Percentiles rank a stretch among this genome's conserved stretches.
These are phyloP conservation scores for Monosporascus sp. DNA, from an alignment of 2,329 filamentous ascomycete genomes.

Conservation along the genomic window DNA sequence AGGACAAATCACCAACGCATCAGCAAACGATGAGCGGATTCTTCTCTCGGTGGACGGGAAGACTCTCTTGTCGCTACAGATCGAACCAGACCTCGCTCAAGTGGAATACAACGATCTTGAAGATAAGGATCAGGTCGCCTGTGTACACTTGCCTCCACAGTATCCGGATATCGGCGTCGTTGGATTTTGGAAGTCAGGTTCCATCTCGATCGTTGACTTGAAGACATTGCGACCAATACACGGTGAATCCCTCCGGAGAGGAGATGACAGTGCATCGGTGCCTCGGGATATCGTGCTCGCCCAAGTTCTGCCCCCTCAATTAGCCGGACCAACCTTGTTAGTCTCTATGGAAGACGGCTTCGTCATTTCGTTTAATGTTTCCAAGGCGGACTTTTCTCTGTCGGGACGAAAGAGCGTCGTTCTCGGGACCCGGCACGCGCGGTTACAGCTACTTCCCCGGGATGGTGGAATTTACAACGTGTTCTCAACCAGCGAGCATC, in stretches of 20 bases:
- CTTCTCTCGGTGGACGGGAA: slow-evolving; percentile 73
- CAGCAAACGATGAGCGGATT: slow-evolving; percentile 64
- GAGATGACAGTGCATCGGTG: slow-evolving; percentile 66
- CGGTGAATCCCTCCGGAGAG: slow-evolving; percentile 55
- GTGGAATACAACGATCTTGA: slow-evolving; percentile 56
- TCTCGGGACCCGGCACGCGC: slow-evolving; percentile 78
- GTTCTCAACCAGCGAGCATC: slow-evolving; percentile 90
- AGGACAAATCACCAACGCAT: slow-evolving; percentile 69
- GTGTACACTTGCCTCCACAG: slow-evolving; percentile 67
- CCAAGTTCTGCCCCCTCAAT: slow-evolving; percentile 61
- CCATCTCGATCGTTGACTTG: slow-evolving; percentile 68
- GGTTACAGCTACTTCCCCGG: slow-evolving; percentile 71
- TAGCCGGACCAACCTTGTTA: slow-evolving; percentile 67
- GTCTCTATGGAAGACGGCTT: slow-evolving; percentile 90
- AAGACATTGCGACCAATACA: slow-evolving; percentile 60
- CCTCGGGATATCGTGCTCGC: slow-evolving; percentile 78
- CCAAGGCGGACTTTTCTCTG: slow-evolving; percentile 55
- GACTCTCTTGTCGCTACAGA: slow-evolving; percentile 63
- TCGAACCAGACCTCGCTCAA: slow-evolving; percentile 52
- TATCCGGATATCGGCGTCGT: slow-evolving; percentile 66
- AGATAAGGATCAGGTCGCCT: slow-evolving; percentile 73
- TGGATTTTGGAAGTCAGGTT: slow-evolving; percentile 83
- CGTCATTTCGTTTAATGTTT: slow-evolving; percentile 76
- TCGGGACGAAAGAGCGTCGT: slow-evolving; percentile 74
- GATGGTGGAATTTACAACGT: slow-evolving; percentile 67